Percentiles rank a stretch among this genome's conserved stretches.
Conservation (phyloP, 192 early-diverging fungal genomes). For the Entomortierella parvispora region DNA sequence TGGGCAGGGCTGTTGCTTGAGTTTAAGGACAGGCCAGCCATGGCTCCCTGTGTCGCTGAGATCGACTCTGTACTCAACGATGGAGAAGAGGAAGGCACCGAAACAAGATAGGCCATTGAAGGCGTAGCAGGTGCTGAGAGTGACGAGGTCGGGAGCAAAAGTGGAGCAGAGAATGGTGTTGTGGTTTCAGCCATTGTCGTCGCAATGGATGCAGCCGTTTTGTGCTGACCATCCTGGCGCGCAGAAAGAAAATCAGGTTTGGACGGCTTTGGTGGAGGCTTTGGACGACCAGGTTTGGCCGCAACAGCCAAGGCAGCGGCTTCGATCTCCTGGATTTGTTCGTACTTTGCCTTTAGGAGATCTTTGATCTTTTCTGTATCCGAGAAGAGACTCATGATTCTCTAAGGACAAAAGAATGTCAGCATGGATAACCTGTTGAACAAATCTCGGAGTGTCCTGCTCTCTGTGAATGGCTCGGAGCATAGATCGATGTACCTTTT, state of each 20-base stretch:
- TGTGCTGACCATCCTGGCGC: conserved; percentile 21
- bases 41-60: neutral
- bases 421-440: neutral
- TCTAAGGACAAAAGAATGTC: conserved; percentile 40
- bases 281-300: conserved; percentile 36
- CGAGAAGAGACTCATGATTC: conserved; percentile 15
- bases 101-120: neutral
- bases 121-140: conserved; percentile 15
- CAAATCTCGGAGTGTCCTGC: conserved; percentile 2
- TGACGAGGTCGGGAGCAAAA: neutral
- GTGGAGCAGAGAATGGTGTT: conserved; percentile 1
- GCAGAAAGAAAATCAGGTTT: conserved; percentile 38
- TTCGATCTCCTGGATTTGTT: conserved; percentile 55
- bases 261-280: conserved; percentile 34
- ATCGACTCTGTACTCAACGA: neutral
- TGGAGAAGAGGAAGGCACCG: conserved; percentile 1
- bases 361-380: conserved; percentile 46
- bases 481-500: conserved; percentile 46
- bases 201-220: neutral
- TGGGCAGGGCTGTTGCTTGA: neutral
- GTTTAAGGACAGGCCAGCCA: conserved; percentile 10
- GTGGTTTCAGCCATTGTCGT: too few relatives aligned
- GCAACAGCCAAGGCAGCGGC: conserved; percentile 35
- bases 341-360: conserved; percentile 42
- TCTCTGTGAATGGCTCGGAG: too few relatives aligned